A percentile compares a stretch with the other conserved stretches of the same genome.
Conservation (phyloP, 2,329 filamentous ascomycete species). For the Fusarium pseudonygamai region DNA sequence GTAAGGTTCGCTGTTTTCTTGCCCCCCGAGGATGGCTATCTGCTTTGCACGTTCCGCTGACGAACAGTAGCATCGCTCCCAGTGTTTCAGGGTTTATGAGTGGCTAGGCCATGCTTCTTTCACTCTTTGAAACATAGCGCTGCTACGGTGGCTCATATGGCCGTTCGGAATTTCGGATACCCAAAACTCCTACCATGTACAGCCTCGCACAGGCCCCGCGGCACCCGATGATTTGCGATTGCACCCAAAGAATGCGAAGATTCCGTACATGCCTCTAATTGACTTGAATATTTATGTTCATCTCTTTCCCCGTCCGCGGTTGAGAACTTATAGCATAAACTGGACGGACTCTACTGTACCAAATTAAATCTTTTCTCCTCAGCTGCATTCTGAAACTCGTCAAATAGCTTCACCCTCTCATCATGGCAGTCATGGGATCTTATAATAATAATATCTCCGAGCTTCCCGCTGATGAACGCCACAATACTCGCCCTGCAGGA, state of each 20-base stretch:
- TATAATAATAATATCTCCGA: background rate
- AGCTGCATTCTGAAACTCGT: background rate
- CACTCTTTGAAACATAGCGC: background rate
- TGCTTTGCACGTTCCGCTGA: background rate
- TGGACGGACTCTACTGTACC: background rate
- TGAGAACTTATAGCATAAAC: background rate
- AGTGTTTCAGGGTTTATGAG: background rate
- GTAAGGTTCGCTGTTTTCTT: too few species aligned
- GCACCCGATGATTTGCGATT: background rate
- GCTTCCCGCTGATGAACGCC: background rate
- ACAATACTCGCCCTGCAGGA: background rate
- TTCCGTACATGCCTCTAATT: fast-evolving
- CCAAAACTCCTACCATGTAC: background rate
- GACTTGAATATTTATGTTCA: background rate
- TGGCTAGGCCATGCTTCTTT: background rate
- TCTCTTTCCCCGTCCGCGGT: background rate
- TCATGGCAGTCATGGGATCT: background rate
- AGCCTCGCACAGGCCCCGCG: background rate
- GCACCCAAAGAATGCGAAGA: background rate
- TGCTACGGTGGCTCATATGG: background rate
- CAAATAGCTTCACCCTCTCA: fast-evolving
- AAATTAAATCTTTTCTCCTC: background rate
- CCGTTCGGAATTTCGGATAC: background rate
- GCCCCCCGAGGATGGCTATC: too few species aligned
- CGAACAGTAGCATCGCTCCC: background rate